phyloP scores from a whole-genome alignment of 768 basidiomycete species.

The Mycena sanguinolenta region DNA sequence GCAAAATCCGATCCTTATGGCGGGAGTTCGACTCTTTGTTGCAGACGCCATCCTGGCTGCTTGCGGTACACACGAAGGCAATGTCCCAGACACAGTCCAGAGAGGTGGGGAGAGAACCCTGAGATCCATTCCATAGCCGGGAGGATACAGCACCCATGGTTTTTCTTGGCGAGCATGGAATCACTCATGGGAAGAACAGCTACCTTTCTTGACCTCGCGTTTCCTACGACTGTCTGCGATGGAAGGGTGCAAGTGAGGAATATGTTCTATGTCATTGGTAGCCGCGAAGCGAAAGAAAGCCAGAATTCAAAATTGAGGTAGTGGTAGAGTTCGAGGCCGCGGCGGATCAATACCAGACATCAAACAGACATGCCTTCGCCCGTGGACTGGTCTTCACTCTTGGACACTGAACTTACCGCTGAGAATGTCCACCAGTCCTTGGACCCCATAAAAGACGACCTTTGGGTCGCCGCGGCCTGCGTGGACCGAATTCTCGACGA shows the following conservation, averaged over 20 bases:
- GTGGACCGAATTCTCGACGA: constrained; percentile 76
- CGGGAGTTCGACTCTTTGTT: neutral
- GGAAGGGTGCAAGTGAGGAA: too few species aligned
- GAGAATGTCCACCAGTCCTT: constrained; percentile 64
- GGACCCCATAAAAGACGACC: constrained; percentile 68
- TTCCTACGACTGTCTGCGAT: too few species aligned
- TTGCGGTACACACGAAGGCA: neutral
- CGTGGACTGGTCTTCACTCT: constrained; percentile 64
- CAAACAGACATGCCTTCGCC: constrained; percentile 52
- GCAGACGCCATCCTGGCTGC: neutral
- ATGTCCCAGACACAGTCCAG: neutral
- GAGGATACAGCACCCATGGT: too few species aligned
- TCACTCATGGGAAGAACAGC: too few species aligned
- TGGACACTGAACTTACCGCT: constrained; percentile 69
- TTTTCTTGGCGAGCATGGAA: too few species aligned
- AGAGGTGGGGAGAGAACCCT: neutral
- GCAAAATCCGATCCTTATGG: neutral
- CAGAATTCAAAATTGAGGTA: too few species aligned
- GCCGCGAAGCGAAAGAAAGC: too few species aligned
- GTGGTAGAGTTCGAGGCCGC: too few species aligned
- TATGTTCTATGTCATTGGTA: too few species aligned
- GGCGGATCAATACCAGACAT: too few species aligned
- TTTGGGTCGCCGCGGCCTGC: constrained; percentile 85
- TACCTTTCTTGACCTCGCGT: too few species aligned
- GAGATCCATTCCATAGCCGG: too few species aligned